Percentiles rank a stretch among this genome's conserved stretches.
Conservation (phyloP, 345 rosid species). For the Stellera chamaejasme region DNA sequence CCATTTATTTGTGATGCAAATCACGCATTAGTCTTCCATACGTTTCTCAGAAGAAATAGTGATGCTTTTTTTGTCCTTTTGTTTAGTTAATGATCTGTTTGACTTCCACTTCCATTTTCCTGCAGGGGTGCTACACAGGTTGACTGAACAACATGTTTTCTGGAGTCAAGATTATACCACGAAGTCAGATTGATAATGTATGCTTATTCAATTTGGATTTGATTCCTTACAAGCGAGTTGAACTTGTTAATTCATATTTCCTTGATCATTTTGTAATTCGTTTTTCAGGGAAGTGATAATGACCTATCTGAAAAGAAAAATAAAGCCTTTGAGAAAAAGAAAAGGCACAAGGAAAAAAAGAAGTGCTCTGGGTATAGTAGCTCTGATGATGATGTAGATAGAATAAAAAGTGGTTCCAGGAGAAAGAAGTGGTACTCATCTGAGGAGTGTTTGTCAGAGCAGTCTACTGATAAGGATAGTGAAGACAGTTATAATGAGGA, state of each 20-base stretch:
- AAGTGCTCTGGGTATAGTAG: constrained; percentile 19
- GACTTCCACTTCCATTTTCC: too few species aligned
- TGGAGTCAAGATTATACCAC: constrained; percentile 69
- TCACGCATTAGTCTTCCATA: too few species aligned
- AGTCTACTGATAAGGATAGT: constrained; percentile 15
- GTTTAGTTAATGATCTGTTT: too few species aligned
- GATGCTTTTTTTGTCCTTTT: too few species aligned
- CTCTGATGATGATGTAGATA: constrained; percentile 45
- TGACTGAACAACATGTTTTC: constrained; percentile 38
- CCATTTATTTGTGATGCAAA: too few species aligned
- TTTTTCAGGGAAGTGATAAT: constrained; percentile 28
- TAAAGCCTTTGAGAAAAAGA: constrained; percentile 24
- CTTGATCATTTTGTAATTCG: constrained; percentile 1
- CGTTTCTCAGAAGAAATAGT: too few species aligned
- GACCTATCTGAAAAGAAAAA: constrained; percentile 20
- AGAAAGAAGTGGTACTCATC: constrained; percentile 56
- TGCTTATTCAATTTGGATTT: background rate
- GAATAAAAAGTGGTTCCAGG: constrained; percentile 33
- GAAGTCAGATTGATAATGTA: constrained; percentile 43
- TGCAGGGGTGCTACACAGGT: too few species aligned
- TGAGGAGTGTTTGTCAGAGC: constrained; percentile 30
- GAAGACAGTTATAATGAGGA: constrained; percentile 14
- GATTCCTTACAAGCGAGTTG: background rate
- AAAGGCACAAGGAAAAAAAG: constrained; percentile 29
- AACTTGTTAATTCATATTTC: background rate